phyloP scores from a whole-genome alignment of 2,329 filamentous ascomycete genomes.

The Rutstroemia sp. region DNA sequence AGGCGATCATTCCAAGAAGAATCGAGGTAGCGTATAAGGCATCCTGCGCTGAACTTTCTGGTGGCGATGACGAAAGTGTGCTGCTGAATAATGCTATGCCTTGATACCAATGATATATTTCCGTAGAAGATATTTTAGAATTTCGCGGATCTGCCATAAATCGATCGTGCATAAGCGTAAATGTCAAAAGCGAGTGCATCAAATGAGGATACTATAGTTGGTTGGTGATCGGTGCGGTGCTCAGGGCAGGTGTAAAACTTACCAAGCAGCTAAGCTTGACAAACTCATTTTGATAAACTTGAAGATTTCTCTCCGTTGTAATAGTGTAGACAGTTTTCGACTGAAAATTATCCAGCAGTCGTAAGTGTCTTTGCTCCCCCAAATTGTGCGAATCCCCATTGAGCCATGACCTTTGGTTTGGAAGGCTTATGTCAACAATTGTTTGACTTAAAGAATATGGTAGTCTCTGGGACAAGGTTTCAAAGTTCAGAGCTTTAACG shows the following conservation, averaged over 20 bases:
- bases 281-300: conserved; percentile 32
- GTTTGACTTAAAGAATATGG: not conserved
- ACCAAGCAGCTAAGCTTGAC: conserved; percentile 36
- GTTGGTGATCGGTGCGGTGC: not conserved
- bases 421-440: not conserved
- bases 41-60: conserved; percentile 36
- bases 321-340: conserved; percentile 36
- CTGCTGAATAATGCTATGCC: conserved; percentile 41
- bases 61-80: conserved; percentile 31
- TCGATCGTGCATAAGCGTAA: conserved; percentile 47
- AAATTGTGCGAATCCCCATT: not conserved
- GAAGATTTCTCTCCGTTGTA: conserved; percentile 28
- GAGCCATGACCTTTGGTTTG: not conserved
- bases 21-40: conserved; percentile 40
- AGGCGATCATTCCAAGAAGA: conserved; percentile 39
- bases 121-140: conserved; percentile 27
- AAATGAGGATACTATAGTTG: conserved; percentile 29
- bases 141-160: conserved; percentile 22
- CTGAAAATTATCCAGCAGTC: conserved; percentile 36
- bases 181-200: conserved; percentile 45
- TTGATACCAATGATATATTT: conserved; percentile 41
- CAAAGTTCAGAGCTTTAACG: conserved; percentile 19
- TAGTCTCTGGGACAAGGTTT: not conserved
- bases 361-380: conserved; percentile 22
- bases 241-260: conserved; percentile 14